Evolutionary conservation across 768 basidiomycete species (phyloP).

Genomic region (Mycena sanguinolenta): DNA sequence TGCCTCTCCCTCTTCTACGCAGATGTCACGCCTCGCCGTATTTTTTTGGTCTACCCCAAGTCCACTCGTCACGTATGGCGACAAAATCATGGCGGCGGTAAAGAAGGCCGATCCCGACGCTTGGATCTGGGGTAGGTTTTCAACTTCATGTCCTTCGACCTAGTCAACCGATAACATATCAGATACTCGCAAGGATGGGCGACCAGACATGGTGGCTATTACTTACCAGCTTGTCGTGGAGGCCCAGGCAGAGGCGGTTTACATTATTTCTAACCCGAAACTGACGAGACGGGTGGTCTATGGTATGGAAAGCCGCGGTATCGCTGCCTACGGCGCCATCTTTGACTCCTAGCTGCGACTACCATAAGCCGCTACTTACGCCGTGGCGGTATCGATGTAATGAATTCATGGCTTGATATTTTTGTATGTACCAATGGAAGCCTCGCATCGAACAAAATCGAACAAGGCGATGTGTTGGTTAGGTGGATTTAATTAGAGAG

Average conservation of each 20-base stretch:
- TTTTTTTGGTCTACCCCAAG: conserved; percentile 59
- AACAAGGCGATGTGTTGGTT: no score
- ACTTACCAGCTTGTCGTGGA: conserved; percentile 54
- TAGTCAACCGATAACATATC: not conserved
- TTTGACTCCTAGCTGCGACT: conserved; percentile 47
- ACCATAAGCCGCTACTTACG: no score
- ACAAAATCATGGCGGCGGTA: conserved; percentile 54
- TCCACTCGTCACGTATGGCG: conserved; percentile 56
- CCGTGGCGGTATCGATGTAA: no score
- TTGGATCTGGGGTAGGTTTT: conserved; percentile 43
- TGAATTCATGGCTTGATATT: no score
- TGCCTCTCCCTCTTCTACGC: conserved; percentile 53
- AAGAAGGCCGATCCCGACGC: conserved; percentile 55
- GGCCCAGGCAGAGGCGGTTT: conserved; percentile 56
- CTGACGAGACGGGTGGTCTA: conserved; percentile 56
- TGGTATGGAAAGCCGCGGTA: conserved; percentile 55
- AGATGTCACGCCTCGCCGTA: conserved; percentile 50
- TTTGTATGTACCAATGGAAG: no score
- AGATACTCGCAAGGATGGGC: conserved; percentile 55
- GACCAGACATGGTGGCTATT: conserved; percentile 56
- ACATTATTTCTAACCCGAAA: conserved; percentile 57
- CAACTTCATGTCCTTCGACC: not conserved
- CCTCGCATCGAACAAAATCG: no score
- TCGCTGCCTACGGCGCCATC: conserved; percentile 57
- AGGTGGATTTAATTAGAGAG: no score